phyloP scores from a whole-genome alignment of 768 basidiomycete genomes.

The Dendrothele bispora region DNA sequence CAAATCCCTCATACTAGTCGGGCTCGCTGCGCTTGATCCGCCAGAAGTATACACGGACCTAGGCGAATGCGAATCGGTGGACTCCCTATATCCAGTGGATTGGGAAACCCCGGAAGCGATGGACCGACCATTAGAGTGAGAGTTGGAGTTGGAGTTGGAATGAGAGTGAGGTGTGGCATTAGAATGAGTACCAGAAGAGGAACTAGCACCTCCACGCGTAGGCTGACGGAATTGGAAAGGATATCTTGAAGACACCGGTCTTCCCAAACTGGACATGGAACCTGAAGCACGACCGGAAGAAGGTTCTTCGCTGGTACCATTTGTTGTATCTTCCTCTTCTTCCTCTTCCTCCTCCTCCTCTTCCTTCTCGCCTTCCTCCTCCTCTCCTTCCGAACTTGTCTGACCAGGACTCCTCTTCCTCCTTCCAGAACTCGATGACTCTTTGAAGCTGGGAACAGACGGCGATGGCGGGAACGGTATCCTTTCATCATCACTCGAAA shows the following conservation, averaged over 20 bases:
- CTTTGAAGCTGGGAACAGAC: conserved; percentile 37
- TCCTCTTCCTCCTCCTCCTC: conserved; percentile 29
- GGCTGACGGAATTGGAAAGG: conserved; percentile 68
- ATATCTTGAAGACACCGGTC: conserved; percentile 68
- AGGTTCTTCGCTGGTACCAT: conserved; percentile 41
- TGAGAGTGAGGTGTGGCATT: conserved; percentile 33
- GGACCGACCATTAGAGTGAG: conserved; percentile 38
- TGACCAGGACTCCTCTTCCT: conserved; percentile 24
- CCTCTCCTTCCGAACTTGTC: conserved; percentile 32
- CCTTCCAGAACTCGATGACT: conserved; percentile 26
- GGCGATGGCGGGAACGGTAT: conserved; percentile 79
- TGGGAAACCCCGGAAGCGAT: conserved; percentile 38
- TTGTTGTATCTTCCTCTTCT: conserved; percentile 41
- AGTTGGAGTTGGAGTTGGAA: conserved; percentile 27
- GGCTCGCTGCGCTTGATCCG: conserved; percentile 35
- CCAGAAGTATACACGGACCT: conserved; percentile 30
- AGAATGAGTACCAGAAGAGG: conserved; percentile 41
- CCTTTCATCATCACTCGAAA: conserved; percentile 58
- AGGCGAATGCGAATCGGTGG: conserved; percentile 59
- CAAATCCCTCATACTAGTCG: conserved; percentile 27
- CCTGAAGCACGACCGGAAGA: conserved; percentile 70
- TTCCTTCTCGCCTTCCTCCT: conserved; percentile 24
- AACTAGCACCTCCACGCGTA: conserved; percentile 40
- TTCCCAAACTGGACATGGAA: conserved; percentile 84
- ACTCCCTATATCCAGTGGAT: conserved; percentile 64